Base-by-base conservation (phyloP, 805 yeast species). In the Kodamaea sagamina region DNA sequence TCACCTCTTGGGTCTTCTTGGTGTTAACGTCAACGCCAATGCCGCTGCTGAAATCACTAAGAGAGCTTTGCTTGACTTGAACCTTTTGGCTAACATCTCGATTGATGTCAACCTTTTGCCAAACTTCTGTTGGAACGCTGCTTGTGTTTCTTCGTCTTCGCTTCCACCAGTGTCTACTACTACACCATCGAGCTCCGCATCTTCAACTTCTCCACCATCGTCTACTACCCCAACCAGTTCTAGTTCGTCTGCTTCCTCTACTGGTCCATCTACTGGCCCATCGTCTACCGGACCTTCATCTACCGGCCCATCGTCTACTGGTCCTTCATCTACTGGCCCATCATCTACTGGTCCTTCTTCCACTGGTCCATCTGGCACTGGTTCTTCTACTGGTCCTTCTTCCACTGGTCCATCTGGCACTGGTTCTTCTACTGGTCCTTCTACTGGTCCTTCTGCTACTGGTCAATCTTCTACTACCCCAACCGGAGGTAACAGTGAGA, bases 71-170 rank as follows among this genome's bases (percentile, higher is more conserved):
- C 16, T 19, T 17, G 48, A 45, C 38, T 5, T 34, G 15, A 39
- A 31, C 26, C 18, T 42, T 32, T 43, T 46, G 39, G 42, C 34
- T 12, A 13, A 39, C 15, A 36, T 48, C 22, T 22, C 44, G 16
- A 35, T 47, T 17, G 41, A 39, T 32, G 17, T 41, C 39, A 50
- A 45, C 39, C 32, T 44, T 34, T 50, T 50, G 46, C 54, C 54
- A 41, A 50, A 50, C 52, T 50, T 50, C 47, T 36, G 52, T 41
- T 50, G 52, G 52, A 35, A 43, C 12, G 36, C 21, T 11, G 19
- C 37, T 21, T 47, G 50, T 42, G 41, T 39, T 6, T 18, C 37
- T 19, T 46, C 49, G 10, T 17, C 38, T 22, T 7, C 24, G 18
- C 11, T 28, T 35, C 21, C 40, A n/a, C 28, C 24, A 9, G 13